Percentiles rank a stretch among this genome's conserved stretches.
phyloP scores from a whole-genome alignment of 2,329 filamentous ascomycete species.

The Dothistroma septosporum region DNA sequence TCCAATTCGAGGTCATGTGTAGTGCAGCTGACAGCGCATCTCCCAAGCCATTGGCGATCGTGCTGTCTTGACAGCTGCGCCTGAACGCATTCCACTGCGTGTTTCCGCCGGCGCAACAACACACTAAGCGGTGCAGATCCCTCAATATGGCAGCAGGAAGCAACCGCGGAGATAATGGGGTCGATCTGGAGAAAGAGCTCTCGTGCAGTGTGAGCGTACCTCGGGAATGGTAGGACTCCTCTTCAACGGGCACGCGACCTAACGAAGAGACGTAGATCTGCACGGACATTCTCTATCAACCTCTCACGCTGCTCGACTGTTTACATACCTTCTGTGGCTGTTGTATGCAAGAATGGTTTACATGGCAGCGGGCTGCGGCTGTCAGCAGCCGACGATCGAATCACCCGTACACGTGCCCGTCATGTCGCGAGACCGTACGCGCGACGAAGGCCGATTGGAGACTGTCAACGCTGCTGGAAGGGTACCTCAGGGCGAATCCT shows the following conservation, averaged over 20 bases:
- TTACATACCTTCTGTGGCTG: slow-evolving; percentile 80
- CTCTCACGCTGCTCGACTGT: slow-evolving; percentile 39
- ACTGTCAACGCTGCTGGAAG: slow-evolving; percentile 82
- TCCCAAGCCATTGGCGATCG: background rate
- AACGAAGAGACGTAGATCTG: slow-evolving; percentile 66
- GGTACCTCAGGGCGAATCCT: slow-evolving; percentile 78
- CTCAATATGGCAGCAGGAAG: slow-evolving; percentile 9
- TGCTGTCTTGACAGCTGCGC: background rate
- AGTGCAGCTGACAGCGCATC: slow-evolving; percentile 13
- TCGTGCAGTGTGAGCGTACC: slow-evolving; percentile 78
- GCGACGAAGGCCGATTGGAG: slow-evolving; percentile 87
- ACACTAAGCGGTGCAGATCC: background rate
- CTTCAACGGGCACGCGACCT: slow-evolving; percentile 7
- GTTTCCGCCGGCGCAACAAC: background rate
- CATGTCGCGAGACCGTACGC: slow-evolving; percentile 81
- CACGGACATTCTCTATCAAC: slow-evolving; percentile 62
- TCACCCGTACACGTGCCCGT: slow-evolving; percentile 77
- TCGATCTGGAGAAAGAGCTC: slow-evolving; percentile 85
- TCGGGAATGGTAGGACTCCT: background rate
- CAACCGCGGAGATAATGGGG: slow-evolving; percentile 10
- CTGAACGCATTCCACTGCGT: background rate
- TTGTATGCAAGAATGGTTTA: slow-evolving; percentile 95
- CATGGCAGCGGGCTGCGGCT: slow-evolving; percentile 64
- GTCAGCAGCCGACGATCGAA: slow-evolving; percentile 32
- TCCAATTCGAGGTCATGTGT: background rate